Evolutionary conservation across 345 rosid species (phyloP), one percentile per base, ranked within the genome.

Genomic region (Nasturtium officinale): DNA sequence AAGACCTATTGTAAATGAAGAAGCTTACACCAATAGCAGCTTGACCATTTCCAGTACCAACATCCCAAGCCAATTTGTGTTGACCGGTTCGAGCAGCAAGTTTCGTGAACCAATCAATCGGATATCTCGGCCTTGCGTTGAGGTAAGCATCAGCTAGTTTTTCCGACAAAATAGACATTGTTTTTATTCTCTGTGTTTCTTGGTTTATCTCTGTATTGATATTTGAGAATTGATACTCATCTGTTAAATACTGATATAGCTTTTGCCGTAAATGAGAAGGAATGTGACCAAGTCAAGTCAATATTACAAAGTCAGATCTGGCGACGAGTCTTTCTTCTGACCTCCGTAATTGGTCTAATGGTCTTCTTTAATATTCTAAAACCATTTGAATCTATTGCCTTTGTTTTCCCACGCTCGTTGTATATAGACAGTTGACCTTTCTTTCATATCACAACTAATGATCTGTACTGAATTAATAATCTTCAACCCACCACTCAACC

Each of bases 1-100:
- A 0, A 2, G 52, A 70, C 59, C 65, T 33, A n/a, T 2, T 55
- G 15, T 3, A 33, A 37, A 30, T 8, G 60, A 65, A 60, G 73
- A 61, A 48, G 77, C 82, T 69, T 20, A 89, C 92, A 53, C 85
- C 82, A 57, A 75, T 43, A 53, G 88, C 77, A 4, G 92, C 92
- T 78, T 87, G 92, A 59, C 96, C 96, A 33, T 81, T 86, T 65
- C 96, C 86, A 2, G 85, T 80, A 79, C 90, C 91, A 30, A 76
- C 89, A 67, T 88, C 91, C 89, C 86, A 85, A 76, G 96, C 90
- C 13, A 82, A 47, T 18, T 77, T 71, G 65, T 83, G 96, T 13
- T 45, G 80, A 73, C 71, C 72, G 67, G 84, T 85, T 71, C 69
- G 82, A 75, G 81, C 72, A 5, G 89, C 83, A 8, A 87, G 85